These are phyloP conservation scores for Moesziomyces sp. DNA, from an alignment of 1,284 basidiomycete species.

Conservation along the genomic window DNA sequence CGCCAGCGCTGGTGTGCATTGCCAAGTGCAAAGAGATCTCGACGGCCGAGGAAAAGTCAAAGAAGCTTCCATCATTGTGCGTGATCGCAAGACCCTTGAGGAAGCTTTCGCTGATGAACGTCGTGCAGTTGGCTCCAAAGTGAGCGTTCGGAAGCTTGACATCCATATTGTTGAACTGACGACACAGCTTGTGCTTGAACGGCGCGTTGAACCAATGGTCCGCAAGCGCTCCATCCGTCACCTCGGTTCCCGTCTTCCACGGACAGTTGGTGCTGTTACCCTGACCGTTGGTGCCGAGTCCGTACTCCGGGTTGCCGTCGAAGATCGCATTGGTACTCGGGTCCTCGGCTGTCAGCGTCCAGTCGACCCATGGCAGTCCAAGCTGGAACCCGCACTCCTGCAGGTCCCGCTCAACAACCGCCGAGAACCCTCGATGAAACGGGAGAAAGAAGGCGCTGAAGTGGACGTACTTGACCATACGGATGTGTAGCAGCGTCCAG, in stretches of 20 bases:
- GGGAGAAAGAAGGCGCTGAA: constrained; percentile 35
- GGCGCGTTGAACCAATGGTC: constrained; percentile 35
- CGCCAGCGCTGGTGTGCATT: constrained; percentile 38
- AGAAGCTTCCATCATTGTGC: constrained; percentile 29
- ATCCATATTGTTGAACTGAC: constrained; percentile 39
- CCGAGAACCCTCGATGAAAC: constrained; percentile 32
- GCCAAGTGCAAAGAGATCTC: constrained; percentile 29
- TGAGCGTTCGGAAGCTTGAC: constrained; percentile 6
- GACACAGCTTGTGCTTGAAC: constrained; percentile 30
- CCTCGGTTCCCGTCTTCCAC: constrained; percentile 11
- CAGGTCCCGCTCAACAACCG: constrained; percentile 29
- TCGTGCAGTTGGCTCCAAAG: constrained; percentile 35
- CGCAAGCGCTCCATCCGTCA: constrained; percentile 27
- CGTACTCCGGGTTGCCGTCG: constrained; percentile 10
- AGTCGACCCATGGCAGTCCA: constrained; percentile 39
- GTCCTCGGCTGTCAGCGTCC: constrained; percentile 22
- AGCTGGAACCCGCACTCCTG: constrained; percentile 22
- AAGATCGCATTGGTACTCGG: constrained; percentile 14
- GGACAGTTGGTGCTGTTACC: constrained; percentile 17
- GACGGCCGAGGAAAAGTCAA: constrained; percentile 29
- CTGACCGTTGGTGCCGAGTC: constrained; percentile 24
- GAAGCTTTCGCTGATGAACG: constrained; percentile 24
- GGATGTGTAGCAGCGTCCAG: constrained; percentile 41
- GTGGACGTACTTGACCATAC: constrained; percentile 42
- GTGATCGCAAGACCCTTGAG: constrained; percentile 11